These are phyloP conservation scores for Epichloe baconii DNA, from an alignment of 2,329 filamentous ascomycete genomes.

Conservation along the genomic window DNA sequence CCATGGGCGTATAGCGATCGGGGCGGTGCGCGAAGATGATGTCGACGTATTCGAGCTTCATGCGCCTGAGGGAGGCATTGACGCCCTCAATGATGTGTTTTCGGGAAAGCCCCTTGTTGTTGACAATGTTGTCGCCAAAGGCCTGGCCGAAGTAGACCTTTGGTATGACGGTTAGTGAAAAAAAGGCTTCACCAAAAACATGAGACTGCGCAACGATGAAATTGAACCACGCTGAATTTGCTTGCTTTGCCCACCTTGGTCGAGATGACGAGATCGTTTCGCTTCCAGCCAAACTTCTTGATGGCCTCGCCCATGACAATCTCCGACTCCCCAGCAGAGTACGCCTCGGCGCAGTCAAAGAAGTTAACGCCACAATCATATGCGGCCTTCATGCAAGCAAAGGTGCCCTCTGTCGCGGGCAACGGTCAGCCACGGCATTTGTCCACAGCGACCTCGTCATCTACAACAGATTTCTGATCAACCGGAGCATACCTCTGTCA, in stretches of 20 bases:
- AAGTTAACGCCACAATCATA: slow-evolving; percentile 49
- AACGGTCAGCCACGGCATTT: not conserved
- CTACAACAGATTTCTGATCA: not conserved
- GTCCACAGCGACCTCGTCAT: not conserved
- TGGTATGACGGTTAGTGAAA: not conserved
- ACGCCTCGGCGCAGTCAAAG: slow-evolving; percentile 48
- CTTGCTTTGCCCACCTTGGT: slow-evolving; percentile 34
- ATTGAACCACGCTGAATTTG: not conserved
- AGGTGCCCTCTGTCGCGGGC: slow-evolving; percentile 25
- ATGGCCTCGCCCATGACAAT: slow-evolving; percentile 49
- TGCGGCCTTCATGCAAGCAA: slow-evolving; percentile 47
- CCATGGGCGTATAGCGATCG: slow-evolving; percentile 54
- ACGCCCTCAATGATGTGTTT: slow-evolving; percentile 60
- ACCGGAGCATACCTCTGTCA: slow-evolving; percentile 37
- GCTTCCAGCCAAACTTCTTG: slow-evolving; percentile 46
- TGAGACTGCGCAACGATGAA: no score
- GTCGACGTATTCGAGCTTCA: slow-evolving; percentile 50
- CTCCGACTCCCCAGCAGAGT: slow-evolving; percentile 47
- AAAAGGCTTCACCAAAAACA: not conserved
- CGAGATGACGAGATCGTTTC: slow-evolving; percentile 46
- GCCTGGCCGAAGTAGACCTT: slow-evolving; percentile 52
- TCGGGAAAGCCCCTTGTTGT: slow-evolving; percentile 53
- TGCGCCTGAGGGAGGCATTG: slow-evolving; percentile 42
- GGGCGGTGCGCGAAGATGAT: slow-evolving; percentile 57
- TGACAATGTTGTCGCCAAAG: slow-evolving; percentile 48